Base-by-base conservation (phyloP, 495 filamentous ascomycete genomes). In the Immersiella caudata region DNA sequence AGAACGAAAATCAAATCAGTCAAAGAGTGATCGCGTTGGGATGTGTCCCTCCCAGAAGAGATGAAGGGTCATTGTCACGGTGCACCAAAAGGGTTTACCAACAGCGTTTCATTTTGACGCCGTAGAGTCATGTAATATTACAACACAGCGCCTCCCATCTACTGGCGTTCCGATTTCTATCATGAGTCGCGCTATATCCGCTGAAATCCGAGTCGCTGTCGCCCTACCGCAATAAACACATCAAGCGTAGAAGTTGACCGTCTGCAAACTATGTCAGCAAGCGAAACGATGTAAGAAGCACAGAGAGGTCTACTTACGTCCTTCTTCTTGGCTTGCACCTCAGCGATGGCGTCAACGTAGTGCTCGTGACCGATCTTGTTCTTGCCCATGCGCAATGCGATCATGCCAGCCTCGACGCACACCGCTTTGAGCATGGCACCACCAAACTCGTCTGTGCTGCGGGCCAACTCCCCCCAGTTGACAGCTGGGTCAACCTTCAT, bases 351-450 rank as follows among this genome's bases (percentile, higher is more conserved):
- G 86, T 99, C 95, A 25, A 99, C 95, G 78, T 98, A 99, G 81
- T 99, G 93, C 84, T 99, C 95, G 72, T 99, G 95, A 65, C 90
- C 89, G 70, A 99, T 92, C 87, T 97, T 97, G 78, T 86, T 91
- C 85, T 92, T 90, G 33, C 95, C 95, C 79, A 89, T 91, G 64
- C 95, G 86, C 70, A 99, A 82, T 21, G 95, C 95, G 81, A 99
- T 99, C 95, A 99, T 99, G 77, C 95, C 95, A 29, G 95, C 95
- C 79, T 99, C 95, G 49, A 99, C 95, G 77, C 95, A 99, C 27
- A 99, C 95, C 54, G 95, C 95, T 84, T 99, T 99, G 68, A 99
- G 79, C 86, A 96, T 93, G 60, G 95, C 95, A 71, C 95, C 95
- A 25, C 95, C 95, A 78, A 99, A 99, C 81, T 99, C 95, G 77